Conservation (phyloP, 192 early-diverging fungal genomes). For the Linnemannia hyalina region DNA sequence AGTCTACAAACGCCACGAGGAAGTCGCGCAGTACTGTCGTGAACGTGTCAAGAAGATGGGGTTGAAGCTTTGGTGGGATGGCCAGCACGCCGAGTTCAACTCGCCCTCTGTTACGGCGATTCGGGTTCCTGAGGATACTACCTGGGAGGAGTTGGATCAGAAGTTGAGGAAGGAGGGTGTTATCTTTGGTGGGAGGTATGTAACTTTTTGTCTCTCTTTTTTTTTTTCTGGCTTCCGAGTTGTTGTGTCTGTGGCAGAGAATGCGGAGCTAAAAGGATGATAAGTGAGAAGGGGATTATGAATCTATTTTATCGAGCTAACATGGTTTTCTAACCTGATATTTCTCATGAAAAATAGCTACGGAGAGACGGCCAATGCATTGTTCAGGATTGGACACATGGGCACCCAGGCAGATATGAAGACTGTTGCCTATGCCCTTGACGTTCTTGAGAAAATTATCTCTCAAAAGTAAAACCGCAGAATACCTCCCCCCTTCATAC, state of each 20-base stretch:
- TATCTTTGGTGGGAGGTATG: conserved; percentile 53
- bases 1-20: conserved; percentile 33
- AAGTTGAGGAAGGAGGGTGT: conserved; percentile 50
- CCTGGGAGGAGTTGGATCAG: conserved; percentile 43
- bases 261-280: neutral
- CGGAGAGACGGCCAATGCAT: conserved; percentile 44
- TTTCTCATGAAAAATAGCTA: conserved; percentile 17
- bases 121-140: conserved; percentile 43
- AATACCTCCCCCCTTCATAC: neutral
- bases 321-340: neutral
- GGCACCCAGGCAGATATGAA: conserved; percentile 41
- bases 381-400: conserved; percentile 55
- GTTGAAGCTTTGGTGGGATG: conserved; percentile 40
- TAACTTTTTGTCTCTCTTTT: neutral
- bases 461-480: conserved; percentile 1
- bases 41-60: conserved; percentile 49
- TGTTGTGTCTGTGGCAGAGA: neutral
- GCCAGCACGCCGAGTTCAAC: conserved; percentile 7
- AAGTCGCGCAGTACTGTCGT: conserved; percentile 38
- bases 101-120: conserved; percentile 45
- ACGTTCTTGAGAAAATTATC: conserved; percentile 36
- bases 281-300: neutral
- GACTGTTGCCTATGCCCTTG: conserved; percentile 30
- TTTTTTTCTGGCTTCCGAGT: neutral
- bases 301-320: neutral